Conservation (phyloP, 202 grass and related monocot species). For the Schoenoplectus triqueter region DNA sequence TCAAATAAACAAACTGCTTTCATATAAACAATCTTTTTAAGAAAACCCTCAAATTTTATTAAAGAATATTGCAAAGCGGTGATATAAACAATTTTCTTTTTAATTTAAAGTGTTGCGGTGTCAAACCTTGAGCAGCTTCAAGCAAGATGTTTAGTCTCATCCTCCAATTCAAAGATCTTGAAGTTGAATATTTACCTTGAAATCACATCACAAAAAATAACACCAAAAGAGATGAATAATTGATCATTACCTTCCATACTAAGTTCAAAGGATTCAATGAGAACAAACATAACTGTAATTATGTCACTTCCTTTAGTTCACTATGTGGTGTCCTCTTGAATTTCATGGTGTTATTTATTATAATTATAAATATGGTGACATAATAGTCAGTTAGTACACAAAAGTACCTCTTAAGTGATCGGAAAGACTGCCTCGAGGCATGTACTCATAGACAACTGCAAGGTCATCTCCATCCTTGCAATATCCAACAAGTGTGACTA, state of each 20-base stretch:
- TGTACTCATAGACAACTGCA: constrained; percentile 54
- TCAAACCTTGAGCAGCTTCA: constrained; percentile 54
- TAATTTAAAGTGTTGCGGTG: not conserved
- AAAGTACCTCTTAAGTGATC: constrained; percentile 50
- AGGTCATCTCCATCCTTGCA: constrained; percentile 47
- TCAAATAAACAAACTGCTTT: not conserved
- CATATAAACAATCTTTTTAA: not conserved
- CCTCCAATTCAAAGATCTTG: constrained; percentile 37
- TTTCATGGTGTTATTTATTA: not conserved
- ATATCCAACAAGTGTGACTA: constrained; percentile 51
- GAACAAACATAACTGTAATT: too few species aligned
- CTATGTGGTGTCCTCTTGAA: not conserved
- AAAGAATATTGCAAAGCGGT: too few species aligned
- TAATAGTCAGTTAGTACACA: not conserved
- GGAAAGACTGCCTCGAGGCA: constrained; percentile 46
- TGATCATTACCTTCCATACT: not conserved
- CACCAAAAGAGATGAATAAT: not conserved
- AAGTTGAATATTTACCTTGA: constrained; percentile 27
- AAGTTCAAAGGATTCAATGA: not conserved
- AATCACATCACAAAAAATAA: not conserved
- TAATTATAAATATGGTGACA: not conserved
- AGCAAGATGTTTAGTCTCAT: constrained; percentile 44
- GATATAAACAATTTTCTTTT: not conserved
- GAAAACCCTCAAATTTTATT: too few species aligned
- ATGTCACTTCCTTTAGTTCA: not conserved